Conservation (phyloP, 208 protist species). For the Naegleria lovaniensis region DNA sequence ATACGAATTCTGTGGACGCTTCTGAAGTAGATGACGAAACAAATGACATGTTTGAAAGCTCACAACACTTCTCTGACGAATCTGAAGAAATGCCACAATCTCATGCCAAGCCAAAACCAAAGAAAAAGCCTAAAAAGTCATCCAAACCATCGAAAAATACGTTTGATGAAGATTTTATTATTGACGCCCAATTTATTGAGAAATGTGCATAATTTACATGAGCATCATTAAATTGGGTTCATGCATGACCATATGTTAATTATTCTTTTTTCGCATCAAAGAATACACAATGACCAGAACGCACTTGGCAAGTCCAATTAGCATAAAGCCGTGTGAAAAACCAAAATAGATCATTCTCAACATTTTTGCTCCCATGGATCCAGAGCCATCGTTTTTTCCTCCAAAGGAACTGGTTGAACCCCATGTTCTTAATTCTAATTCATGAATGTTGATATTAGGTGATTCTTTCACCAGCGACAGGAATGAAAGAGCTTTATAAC, state of each 20-base stretch:
- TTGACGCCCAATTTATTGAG: background rate
- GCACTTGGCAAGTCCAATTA: background rate
- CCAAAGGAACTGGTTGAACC: background rate
- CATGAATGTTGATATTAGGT: background rate
- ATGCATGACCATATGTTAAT: too few species aligned
- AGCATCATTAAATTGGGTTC: too few species aligned
- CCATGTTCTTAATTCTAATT: background rate
- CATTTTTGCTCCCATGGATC: background rate
- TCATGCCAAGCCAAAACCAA: too few species aligned
- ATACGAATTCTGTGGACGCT: background rate
- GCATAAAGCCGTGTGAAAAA: background rate
- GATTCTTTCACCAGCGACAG: background rate
- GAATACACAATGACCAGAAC: background rate
- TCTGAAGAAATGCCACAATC: too few species aligned
- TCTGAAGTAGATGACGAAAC: background rate
- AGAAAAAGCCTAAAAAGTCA: background rate
- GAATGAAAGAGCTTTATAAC: background rate
- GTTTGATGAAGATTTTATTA: background rate
- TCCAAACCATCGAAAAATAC: background rate
- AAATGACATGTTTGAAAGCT: background rate
- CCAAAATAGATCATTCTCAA: background rate
- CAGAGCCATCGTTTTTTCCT: background rate
- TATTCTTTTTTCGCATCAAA: background rate
- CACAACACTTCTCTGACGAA: too few species aligned
- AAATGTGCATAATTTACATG: background rate